phyloP scores from a whole-genome alignment of 140 eudicot species.

The Ambrosia hybrid region DNA sequence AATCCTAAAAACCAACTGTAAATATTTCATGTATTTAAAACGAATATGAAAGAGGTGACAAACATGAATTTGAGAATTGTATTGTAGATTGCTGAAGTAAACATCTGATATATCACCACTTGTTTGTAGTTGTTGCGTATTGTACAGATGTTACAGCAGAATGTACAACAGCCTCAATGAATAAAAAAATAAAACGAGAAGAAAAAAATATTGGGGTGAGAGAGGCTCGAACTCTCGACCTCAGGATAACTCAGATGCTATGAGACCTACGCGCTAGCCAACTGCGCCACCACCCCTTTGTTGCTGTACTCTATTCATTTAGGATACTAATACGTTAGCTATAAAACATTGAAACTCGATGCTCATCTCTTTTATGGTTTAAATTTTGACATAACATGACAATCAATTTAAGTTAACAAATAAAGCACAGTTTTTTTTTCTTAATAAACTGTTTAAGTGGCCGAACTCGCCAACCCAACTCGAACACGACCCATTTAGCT shows the following conservation, averaged over 20 bases:
- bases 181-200: too few species aligned
- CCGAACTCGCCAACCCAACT: not conserved
- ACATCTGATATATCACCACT: too few species aligned
- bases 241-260: constrained; percentile 89
- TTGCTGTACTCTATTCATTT: not conserved
- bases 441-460: not conserved
- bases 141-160: not conserved
- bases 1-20: too few species aligned
- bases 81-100: too few species aligned
- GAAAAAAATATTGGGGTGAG: not conserved
- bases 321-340: not conserved
- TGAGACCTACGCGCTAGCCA: constrained; percentile 99
- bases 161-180: not conserved
- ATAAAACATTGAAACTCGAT: too few species aligned
- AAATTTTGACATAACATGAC: not conserved
- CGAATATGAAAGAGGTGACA: too few species aligned
- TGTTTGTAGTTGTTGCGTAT: too few species aligned
- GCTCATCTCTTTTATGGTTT: too few species aligned
- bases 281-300: constrained; percentile 97
- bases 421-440: not conserved
- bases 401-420: not conserved
- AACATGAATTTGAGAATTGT: too few species aligned
- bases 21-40: too few species aligned
- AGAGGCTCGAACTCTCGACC: constrained; percentile 97
- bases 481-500: not conserved